These are phyloP conservation scores for Drosera capensis DNA, from an alignment of 148 eudicot genomes.

Conservation along the genomic window DNA sequence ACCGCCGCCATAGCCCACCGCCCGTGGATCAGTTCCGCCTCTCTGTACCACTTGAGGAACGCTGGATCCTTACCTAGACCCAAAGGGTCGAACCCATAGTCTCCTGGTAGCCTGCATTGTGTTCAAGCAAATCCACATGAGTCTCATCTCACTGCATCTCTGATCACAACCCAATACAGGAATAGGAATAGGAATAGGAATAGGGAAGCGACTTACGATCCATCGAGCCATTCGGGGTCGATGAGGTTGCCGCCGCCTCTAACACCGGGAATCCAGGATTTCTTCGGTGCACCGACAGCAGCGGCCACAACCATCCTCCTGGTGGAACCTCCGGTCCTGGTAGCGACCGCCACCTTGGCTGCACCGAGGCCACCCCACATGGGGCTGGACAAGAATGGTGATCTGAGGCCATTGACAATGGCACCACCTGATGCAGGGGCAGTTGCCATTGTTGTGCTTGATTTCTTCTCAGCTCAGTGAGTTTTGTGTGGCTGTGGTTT, in stretches of 20 bases:
- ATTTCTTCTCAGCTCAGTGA: not conserved
- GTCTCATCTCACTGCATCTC: not conserved
- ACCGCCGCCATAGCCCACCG: slow-evolving; percentile 97
- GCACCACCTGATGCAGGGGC: slow-evolving; percentile 56
- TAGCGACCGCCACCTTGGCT: slow-evolving; percentile 3
- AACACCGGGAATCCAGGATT: slow-evolving; percentile 89
- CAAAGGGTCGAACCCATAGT: slow-evolving; percentile 88
- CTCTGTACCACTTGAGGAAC: slow-evolving; percentile 93
- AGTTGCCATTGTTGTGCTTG: slow-evolving; percentile 7
- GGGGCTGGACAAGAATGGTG: slow-evolving; percentile 59
- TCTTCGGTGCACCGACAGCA: slow-evolving; percentile 55
- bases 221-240: slow-evolving; percentile 99
- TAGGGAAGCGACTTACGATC: slow-evolving; percentile 53
- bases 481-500: not conserved
- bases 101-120: slow-evolving; percentile 73
- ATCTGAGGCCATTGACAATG: slow-evolving; percentile 55
- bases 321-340: slow-evolving; percentile 17
- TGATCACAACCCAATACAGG: not conserved
- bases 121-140: not conserved
- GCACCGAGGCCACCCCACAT: slow-evolving; percentile 25
- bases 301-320: slow-evolving; percentile 36
- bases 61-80: slow-evolving; percentile 98
- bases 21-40: slow-evolving; percentile 96
- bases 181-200: not conserved
- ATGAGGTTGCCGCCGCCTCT: slow-evolving; percentile 65